Percentiles rank a stretch among this genome's conserved stretches.
Conservation (phyloP, 441 rosid genomes). For the Jatropha multifida region DNA sequence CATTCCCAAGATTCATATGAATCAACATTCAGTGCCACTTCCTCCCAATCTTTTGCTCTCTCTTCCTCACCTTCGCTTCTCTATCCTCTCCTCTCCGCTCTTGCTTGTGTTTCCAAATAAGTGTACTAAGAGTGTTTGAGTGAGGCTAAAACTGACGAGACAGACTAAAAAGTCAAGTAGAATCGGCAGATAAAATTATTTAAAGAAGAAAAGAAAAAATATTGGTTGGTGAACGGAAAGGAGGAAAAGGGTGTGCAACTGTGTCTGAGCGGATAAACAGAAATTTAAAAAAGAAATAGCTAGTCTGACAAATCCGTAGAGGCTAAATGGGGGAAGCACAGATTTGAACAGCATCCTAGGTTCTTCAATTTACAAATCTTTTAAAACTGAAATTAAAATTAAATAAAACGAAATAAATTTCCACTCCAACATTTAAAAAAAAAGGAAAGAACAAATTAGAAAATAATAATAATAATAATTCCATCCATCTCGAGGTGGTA, state of each 20-base stretch:
- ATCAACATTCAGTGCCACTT: not conserved
- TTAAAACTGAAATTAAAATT: not conserved
- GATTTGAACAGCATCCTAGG: constrained; percentile 70
- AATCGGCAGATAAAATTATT: not conserved
- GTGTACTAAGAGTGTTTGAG: not conserved
- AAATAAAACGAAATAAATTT: not conserved
- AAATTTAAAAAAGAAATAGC: not conserved
- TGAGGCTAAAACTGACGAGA: not conserved
- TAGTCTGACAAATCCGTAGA: constrained; percentile 43
- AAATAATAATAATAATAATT: constrained; percentile 18
- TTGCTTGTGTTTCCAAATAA: not conserved
- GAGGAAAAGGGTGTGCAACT: no score
- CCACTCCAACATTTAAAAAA: not conserved
- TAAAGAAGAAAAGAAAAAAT: not conserved
- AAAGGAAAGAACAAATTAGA: constrained; percentile 26
- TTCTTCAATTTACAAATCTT: constrained; percentile 14
- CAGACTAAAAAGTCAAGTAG: not conserved
- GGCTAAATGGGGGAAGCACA: constrained; percentile 40
- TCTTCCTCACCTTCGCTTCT: not conserved
- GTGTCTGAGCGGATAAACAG: not conserved
- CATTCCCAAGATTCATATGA: not conserved
- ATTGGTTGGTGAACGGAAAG: not conserved
- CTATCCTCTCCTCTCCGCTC: not conserved
- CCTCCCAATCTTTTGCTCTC: not conserved
- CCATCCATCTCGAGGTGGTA: constrained; percentile 30